Conservation (phyloP, 2,329 filamentous ascomycete species). For the Capronia americana region DNA sequence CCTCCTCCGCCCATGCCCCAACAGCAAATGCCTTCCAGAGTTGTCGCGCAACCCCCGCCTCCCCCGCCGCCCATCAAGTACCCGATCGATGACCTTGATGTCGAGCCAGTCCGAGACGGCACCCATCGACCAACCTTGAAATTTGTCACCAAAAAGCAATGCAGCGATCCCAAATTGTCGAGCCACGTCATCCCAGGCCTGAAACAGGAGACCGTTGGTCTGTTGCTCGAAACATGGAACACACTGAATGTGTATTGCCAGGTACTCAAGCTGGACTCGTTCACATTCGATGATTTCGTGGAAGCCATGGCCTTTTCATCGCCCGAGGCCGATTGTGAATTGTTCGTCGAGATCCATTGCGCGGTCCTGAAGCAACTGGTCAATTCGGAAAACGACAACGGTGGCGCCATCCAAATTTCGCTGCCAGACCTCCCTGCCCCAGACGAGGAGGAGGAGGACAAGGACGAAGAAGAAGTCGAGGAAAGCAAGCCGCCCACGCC, state of each 20-base stretch:
- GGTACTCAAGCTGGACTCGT: constrained; percentile 91
- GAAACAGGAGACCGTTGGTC: constrained; percentile 82
- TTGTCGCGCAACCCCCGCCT: constrained; percentile 56
- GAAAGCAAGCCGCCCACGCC: constrained; percentile 61
- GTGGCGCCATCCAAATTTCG: constrained; percentile 78
- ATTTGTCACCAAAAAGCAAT: constrained; percentile 67
- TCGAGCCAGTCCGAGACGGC: constrained; percentile 70
- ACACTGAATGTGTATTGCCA: constrained; percentile 98
- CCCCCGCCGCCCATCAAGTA: constrained; percentile 84
- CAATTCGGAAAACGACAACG: constrained; percentile 70
- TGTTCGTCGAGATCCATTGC: constrained; percentile 91
- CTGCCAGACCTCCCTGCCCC: constrained; percentile 77
- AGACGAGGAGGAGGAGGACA: constrained; percentile 70
- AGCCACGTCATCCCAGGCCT: constrained; percentile 63
- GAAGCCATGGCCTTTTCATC: constrained; percentile 83
- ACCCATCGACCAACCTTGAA: constrained; percentile 75
- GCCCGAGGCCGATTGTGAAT: constrained; percentile 75
- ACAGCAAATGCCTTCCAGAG: constrained; percentile 19
- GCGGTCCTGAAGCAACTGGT: constrained; percentile 87
- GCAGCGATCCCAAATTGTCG: constrained; percentile 59
- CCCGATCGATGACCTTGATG: constrained; percentile 90
- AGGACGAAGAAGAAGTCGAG: constrained; percentile 65
- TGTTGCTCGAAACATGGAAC: constrained; percentile 90
- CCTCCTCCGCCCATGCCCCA: constrained; percentile 31
- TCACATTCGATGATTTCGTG: constrained; percentile 95